Conservation (phyloP, 2,329 filamentous ascomycete genomes). For the Talaromyces piceae region DNA sequence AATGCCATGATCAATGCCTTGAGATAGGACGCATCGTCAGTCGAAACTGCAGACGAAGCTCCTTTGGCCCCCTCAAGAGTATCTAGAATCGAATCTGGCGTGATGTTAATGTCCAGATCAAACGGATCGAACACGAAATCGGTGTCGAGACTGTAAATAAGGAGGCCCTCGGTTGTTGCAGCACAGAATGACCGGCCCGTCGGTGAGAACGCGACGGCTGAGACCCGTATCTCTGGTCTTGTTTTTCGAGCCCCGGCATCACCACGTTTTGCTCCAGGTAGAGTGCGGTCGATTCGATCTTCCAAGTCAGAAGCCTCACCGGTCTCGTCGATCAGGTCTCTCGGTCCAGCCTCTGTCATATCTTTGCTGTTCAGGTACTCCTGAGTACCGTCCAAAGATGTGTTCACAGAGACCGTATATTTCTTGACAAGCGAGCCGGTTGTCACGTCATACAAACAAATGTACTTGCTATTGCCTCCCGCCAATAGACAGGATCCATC, state of each 20-base stretch:
- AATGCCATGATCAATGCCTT: constrained; percentile 97
- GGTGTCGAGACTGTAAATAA: constrained; percentile 87
- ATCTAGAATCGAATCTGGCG: constrained; percentile 72
- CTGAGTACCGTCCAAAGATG: constrained; percentile 92
- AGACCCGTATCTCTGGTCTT: constrained; percentile 75
- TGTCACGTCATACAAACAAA: constrained; percentile 90
- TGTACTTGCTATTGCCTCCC: constrained; percentile 95
- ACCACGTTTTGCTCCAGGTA: constrained; percentile 82
- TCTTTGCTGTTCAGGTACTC: constrained; percentile 92
- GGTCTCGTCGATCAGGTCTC: constrained; percentile 75
- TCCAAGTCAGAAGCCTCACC: constrained; percentile 86
- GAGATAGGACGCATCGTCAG: constrained; percentile 63
- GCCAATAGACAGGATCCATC: constrained; percentile 88
- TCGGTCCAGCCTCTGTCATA: constrained; percentile 82
- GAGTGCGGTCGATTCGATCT: constrained; percentile 66
- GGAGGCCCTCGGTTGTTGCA: constrained; percentile 84
- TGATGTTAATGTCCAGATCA: constrained; percentile 90
- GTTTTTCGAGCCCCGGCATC: constrained; percentile 74
- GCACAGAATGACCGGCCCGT: constrained; percentile 88
- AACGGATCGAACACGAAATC: constrained; percentile 87
- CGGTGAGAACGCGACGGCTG: constrained; percentile 77
- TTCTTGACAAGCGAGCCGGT: constrained; percentile 90
- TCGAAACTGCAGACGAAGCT: constrained; percentile 48
- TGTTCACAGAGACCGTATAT: constrained; percentile 89
- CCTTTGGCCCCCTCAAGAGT: constrained; percentile 52